These are phyloP conservation scores for Protomyces macrosporus DNA, from an alignment of 1,139 yeast species.

Conservation along the genomic window DNA sequence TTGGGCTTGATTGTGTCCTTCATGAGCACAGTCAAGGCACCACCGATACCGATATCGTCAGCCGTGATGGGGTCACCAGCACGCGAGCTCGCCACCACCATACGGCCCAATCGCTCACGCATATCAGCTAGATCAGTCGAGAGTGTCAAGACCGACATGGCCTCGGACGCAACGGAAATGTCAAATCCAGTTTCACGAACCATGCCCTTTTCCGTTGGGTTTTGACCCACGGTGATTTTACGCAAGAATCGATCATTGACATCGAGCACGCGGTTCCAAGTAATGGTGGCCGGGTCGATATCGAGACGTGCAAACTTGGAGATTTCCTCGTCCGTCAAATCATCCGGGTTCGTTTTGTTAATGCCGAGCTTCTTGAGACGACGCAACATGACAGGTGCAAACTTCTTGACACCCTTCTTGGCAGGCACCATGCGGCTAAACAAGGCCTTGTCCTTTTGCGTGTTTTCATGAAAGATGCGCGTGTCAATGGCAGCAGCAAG, in stretches of 20 bases:
- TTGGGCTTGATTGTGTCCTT: slow-evolving; percentile 97
- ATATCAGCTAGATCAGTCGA: slow-evolving; percentile 75
- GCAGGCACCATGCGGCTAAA: slow-evolving; percentile 83
- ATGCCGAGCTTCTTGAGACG: slow-evolving; percentile 79
- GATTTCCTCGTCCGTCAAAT: slow-evolving; percentile 73
- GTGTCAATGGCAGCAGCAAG: slow-evolving; percentile 98
- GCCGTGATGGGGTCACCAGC: slow-evolving; percentile 88
- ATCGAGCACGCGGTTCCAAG: slow-evolving; percentile 96
- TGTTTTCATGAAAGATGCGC: slow-evolving; percentile 90
- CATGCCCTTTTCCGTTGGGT: slow-evolving; percentile 89
- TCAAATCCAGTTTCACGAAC: slow-evolving; percentile 90
- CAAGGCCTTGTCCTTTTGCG: slow-evolving; percentile 85
- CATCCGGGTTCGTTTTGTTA: slow-evolving; percentile 72
- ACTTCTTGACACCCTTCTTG: slow-evolving; percentile 73
- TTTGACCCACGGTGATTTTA: slow-evolving; percentile 87
- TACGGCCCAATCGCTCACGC: slow-evolving; percentile 83
- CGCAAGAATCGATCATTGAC: slow-evolving; percentile 90
- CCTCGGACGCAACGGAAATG: slow-evolving; percentile 93
- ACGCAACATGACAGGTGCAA: slow-evolving; percentile 71
- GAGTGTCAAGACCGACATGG: slow-evolving; percentile 96
- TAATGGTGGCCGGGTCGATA: slow-evolving; percentile 87
- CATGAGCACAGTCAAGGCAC: slow-evolving; percentile 90
- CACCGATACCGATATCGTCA: slow-evolving; percentile 95
- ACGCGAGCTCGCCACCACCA: slow-evolving; percentile 81
- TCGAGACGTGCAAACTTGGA: slow-evolving; percentile 75